Percentiles rank a stretch among this genome's conserved stretches.
Evolutionary conservation across 2,329 filamentous ascomycete species (phyloP).

Genomic region (Raffaelea arxii): DNA sequence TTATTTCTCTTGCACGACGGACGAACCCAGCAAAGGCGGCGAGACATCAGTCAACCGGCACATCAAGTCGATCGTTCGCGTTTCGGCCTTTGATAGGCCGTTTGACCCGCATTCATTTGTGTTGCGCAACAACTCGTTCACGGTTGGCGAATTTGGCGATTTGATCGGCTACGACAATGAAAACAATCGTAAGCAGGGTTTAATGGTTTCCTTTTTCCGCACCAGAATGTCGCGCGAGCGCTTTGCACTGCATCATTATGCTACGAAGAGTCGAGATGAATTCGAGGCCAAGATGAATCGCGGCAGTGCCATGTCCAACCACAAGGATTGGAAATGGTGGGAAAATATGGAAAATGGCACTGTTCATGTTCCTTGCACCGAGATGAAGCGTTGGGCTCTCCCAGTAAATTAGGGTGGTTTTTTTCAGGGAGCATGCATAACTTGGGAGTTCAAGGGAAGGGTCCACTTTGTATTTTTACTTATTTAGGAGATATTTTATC

Average conservation of each 20-base stretch:
- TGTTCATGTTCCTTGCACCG: conserved; percentile 2
- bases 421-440: no score
- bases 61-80: conserved; percentile 9
- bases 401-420: no score
- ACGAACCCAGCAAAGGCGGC: conserved; percentile 4
- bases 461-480: no score
- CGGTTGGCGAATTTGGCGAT: conserved; percentile 9
- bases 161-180: background rate
- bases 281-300: conserved; percentile 10
- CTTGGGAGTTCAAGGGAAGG: no score
- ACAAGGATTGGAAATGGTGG: conserved; percentile 8
- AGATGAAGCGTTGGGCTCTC: conserved; percentile 11
- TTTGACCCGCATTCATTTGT: conserved; percentile 8
- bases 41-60: conserved; percentile 6
- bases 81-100: conserved; percentile 4
- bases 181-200: background rate
- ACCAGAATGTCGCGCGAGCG: conserved; percentile 7
- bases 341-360: conserved; percentile 2
- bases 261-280: conserved; percentile 8
- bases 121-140: conserved; percentile 2
- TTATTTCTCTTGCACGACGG: conserved; percentile 6
- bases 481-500: no score
- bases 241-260: conserved; percentile 10
- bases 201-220: background rate
- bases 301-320: conserved; percentile 11